A percentile compares a stretch with the other conserved stretches of the same genome.
Evolutionary conservation across 75 land plant genomes (phyloP).

Genomic region (Cryptomeria japonica): DNA sequence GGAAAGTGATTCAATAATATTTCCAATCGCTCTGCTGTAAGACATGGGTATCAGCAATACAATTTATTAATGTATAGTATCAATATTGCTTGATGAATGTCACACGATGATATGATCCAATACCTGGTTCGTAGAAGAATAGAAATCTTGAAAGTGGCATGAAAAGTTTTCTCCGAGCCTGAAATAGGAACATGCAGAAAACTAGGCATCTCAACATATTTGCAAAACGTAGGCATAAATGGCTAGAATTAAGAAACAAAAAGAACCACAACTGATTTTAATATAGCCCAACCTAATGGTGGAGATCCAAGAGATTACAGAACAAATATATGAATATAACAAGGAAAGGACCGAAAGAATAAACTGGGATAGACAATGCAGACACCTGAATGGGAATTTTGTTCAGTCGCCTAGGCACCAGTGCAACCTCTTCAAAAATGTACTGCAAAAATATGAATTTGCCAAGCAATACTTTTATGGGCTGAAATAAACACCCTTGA

Average conservation of each 20-base stretch:
- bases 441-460: conserved; percentile 57
- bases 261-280: not conserved
- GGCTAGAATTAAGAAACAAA: not conserved
- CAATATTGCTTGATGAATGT: not conserved
- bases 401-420: conserved; percentile 38
- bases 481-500: not conserved
- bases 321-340: not conserved
- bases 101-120: not conserved
- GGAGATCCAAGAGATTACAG: not conserved
- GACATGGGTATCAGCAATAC: conserved; percentile 8
- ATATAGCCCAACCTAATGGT: not conserved
- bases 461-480: not conserved
- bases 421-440: conserved; percentile 81
- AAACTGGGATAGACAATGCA: not conserved
- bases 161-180: conserved; percentile 80
- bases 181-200: conserved; percentile 16
- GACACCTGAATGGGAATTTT: conserved; percentile 73
- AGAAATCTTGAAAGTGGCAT: conserved; percentile 87
- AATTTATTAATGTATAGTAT: not conserved
- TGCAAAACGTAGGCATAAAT: not conserved
- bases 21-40: conserved; percentile 68
- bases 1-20: conserved; percentile 72
- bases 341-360: conserved; percentile 8
- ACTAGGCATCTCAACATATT: conserved; percentile 7
- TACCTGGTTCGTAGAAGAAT: conserved; percentile 84